phyloP scores from a whole-genome alignment of 2,329 filamentous ascomycete genomes.

The Colletotrichum eleusines region DNA sequence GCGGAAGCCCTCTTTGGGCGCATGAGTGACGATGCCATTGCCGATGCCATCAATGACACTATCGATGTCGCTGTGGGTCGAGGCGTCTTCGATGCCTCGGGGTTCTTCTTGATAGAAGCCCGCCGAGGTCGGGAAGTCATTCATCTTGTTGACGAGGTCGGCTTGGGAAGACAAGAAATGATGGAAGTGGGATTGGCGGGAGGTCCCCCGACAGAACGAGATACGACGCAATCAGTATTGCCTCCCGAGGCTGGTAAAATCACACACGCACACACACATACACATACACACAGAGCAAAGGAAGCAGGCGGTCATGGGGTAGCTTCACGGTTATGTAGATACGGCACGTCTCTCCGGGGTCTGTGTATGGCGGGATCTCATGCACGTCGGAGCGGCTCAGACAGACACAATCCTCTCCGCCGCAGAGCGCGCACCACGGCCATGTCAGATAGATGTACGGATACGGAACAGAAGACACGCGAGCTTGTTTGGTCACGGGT shows the following conservation, averaged over 20 bases:
- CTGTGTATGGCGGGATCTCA: slow-evolving; percentile 25
- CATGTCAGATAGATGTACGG: background rate
- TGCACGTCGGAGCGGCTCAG: slow-evolving; percentile 18
- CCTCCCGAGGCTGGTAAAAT: background rate
- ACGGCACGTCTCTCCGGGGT: background rate
- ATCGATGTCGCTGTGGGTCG: slow-evolving; percentile 44
- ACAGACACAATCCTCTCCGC: background rate
- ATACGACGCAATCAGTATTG: slow-evolving; percentile 4
- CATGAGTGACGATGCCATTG: slow-evolving; percentile 48
- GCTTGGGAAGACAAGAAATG: background rate
- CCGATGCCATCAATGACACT: slow-evolving; percentile 34
- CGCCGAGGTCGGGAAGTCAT: slow-evolving; percentile 47
- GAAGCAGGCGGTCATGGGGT: slow-evolving; percentile 17
- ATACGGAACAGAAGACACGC: slow-evolving; percentile 5
- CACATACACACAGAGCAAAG: too few relatives aligned
- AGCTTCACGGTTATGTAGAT: slow-evolving; percentile 27
- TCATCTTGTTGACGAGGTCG: slow-evolving; percentile 42
- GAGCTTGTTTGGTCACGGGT: background rate
- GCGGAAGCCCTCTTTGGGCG: slow-evolving; percentile 52
- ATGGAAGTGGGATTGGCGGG: background rate
- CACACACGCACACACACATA: too few relatives aligned
- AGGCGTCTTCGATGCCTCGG: slow-evolving; percentile 8
- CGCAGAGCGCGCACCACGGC: slow-evolving; percentile 24
- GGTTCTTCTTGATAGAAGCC: slow-evolving; percentile 39
- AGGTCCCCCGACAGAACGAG: background rate